Conservation (phyloP, 2,329 filamentous ascomycete genomes). For the Fusarium palustre region DNA sequence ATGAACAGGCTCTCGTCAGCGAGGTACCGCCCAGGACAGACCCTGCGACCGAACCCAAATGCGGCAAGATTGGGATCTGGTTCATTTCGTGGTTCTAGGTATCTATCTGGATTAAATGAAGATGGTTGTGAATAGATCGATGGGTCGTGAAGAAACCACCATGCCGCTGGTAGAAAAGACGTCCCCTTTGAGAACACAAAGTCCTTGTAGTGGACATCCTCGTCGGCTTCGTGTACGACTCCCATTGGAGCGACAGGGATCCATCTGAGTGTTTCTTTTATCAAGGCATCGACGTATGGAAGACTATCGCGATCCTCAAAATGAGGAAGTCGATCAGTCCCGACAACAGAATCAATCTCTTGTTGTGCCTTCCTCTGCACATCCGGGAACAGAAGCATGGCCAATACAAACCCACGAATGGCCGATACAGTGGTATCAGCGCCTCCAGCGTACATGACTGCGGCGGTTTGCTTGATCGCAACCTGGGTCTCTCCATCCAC, state of each 20-base stretch:
- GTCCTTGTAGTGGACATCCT: constrained; percentile 35
- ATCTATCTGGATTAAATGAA: constrained; percentile 45
- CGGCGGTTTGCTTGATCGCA: not conserved
- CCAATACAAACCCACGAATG: constrained; percentile 17
- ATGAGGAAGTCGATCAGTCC: constrained; percentile 43
- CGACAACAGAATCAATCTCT: constrained; percentile 41
- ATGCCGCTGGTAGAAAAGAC: constrained; percentile 22
- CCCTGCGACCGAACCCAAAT: constrained; percentile 17
- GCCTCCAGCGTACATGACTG: constrained; percentile 3
- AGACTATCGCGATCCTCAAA: constrained; percentile 43
- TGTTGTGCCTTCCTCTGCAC: constrained; percentile 38
- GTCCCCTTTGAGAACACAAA: constrained; percentile 43
- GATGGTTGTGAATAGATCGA: constrained; percentile 66
- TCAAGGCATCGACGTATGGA: constrained; percentile 46
- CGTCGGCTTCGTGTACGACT: constrained; percentile 52
- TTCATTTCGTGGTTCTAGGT: constrained; percentile 10
- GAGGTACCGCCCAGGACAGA: not conserved
- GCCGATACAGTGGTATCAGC: not conserved
- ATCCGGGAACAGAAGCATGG: constrained; percentile 32
- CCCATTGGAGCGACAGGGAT: constrained; percentile 47
- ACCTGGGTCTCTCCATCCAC: not conserved
- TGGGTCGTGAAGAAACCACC: constrained; percentile 66
- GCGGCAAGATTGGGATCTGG: not conserved
- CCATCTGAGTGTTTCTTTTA: constrained; percentile 48
- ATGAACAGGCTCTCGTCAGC: not conserved